phyloP scores from a whole-genome alignment of 164 flowering plant genomes.

The Tinospora cordifolia region DNA sequence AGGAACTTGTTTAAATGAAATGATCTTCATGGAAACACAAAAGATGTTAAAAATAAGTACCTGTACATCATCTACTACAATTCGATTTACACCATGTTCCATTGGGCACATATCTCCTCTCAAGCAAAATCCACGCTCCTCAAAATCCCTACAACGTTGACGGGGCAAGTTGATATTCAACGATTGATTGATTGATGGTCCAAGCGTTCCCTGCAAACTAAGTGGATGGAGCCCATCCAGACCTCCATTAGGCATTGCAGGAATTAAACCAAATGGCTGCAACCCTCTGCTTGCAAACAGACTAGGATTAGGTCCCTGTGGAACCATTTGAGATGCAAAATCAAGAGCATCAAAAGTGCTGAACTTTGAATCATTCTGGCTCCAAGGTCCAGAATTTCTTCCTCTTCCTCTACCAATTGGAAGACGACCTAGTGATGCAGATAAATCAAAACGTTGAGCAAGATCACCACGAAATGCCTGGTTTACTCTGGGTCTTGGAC shows the following conservation, averaged over 20 bases:
- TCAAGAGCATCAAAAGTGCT: conserved; percentile 35
- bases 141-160: conserved; percentile 88
- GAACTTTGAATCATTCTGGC: conserved; percentile 54
- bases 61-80: conserved; percentile 96
- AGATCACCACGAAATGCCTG: conserved; percentile 44
- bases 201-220: conserved; percentile 52
- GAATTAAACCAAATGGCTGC: conserved; percentile 63
- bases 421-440: conserved; percentile 18
- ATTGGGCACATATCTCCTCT: conserved; percentile 97
- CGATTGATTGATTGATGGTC: conserved; percentile 51
- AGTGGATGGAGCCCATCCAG: conserved; percentile 61
- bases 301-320: conserved; percentile 44
- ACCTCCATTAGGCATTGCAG: conserved; percentile 68
- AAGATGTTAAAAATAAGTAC: conserved; percentile 26
- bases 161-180: conserved; percentile 53
- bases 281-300: conserved; percentile 64
- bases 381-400: conserved; percentile 51
- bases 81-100: conserved; percentile 96
- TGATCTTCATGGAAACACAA: not conserved
- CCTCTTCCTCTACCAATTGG: conserved; percentile 63
- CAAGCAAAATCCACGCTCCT: conserved; percentile 95
- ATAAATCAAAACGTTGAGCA: conserved; percentile 28
- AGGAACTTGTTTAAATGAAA: not conserved
- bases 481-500: conserved; percentile 41
- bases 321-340: conserved; percentile 58